These are phyloP conservation scores for Coemansia sp. DNA, from an alignment of 192 early-diverging fungal species.

Conservation along the genomic window DNA sequence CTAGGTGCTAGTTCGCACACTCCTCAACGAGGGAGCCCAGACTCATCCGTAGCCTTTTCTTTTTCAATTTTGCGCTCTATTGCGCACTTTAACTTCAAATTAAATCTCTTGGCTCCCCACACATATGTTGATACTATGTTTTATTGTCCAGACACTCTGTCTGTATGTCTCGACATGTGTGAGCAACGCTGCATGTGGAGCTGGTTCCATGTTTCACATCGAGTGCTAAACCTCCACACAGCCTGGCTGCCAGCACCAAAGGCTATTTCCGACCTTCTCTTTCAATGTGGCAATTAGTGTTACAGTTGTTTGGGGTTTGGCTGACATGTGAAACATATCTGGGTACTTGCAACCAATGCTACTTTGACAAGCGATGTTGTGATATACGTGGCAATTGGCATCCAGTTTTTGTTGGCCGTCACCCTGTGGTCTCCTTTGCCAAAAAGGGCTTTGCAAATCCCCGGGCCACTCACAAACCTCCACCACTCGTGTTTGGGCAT, in stretches of 20 bases:
- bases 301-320: background rate
- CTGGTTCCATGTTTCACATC: too few relatives aligned
- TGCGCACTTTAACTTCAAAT: slow-evolving; percentile 9
- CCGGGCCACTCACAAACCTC: slow-evolving; percentile 38
- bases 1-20: background rate
- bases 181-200: background rate
- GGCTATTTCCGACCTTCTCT: background rate
- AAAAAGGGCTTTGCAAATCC: background rate
- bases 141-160: too few relatives aligned
- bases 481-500: slow-evolving; percentile 22
- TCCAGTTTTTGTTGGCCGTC: background rate
- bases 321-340: slow-evolving; percentile 11
- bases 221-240: background rate
- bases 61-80: background rate
- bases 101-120: background rate
- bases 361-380: background rate
- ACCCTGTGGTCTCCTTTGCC: background rate
- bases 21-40: slow-evolving; percentile 3
- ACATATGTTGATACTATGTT: background rate
- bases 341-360: background rate
- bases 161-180: background rate
- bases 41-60: background rate
- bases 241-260: background rate
- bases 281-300: background rate
- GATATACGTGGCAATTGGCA: background rate